Percentiles rank a stretch among this genome's conserved stretches.
These are phyloP conservation scores for Umbelopsis ramanniana DNA, from an alignment of 192 early-diverging fungal species.

Conservation along the genomic window DNA sequence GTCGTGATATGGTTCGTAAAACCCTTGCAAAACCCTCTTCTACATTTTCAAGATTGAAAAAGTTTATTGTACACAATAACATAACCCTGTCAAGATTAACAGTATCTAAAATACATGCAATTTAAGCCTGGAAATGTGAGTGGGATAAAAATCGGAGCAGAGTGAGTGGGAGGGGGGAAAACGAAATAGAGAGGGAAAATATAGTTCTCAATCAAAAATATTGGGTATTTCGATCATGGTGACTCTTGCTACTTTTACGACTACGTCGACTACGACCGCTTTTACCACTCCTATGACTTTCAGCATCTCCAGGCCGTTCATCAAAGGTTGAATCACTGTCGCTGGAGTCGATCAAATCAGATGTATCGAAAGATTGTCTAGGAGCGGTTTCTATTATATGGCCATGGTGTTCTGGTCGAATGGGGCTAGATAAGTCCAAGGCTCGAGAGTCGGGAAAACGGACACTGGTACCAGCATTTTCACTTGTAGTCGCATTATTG, in stretches of 20 bases:
- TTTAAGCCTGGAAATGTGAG: no score
- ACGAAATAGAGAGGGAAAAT: no score
- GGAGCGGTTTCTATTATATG: background rate
- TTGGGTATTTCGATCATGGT: background rate
- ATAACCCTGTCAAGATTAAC: background rate
- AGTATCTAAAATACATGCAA: constrained; percentile 2
- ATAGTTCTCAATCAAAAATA: constrained; percentile 10
- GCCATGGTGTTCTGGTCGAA: background rate
- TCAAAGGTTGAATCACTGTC: constrained; percentile 20
- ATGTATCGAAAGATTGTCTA: constrained; percentile 11
- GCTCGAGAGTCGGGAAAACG: background rate
- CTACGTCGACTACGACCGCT: background rate
- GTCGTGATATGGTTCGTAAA: constrained; percentile 20
- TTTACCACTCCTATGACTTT: constrained; percentile 10
- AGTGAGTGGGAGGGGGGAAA: background rate
- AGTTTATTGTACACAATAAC: background rate
- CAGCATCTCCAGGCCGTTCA: background rate
- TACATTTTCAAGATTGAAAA: background rate
- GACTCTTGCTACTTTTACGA: background rate
- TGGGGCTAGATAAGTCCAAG: background rate
- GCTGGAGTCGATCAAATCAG: constrained; percentile 6
- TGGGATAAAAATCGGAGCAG: background rate
- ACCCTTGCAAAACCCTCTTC: background rate
- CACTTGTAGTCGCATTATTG: background rate
- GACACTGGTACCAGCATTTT: background rate